Conservation (phyloP, 805 yeast species). For the Saccharomycodes ludwigii region DNA sequence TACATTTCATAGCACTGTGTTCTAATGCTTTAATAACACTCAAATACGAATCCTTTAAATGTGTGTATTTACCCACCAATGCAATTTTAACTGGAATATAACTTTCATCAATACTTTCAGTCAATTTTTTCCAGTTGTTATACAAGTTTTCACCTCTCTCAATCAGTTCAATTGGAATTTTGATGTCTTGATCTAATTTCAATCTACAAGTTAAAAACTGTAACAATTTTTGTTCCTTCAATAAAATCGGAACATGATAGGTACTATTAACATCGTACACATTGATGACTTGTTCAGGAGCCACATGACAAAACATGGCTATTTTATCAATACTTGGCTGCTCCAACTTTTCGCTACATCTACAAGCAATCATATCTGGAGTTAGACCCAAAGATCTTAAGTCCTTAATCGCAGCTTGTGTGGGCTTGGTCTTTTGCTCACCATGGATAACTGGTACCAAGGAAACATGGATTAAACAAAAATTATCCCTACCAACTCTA, state of each 20-base stretch:
- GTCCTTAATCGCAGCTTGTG: slow-evolving; percentile 98
- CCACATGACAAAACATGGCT: slow-evolving; percentile 98
- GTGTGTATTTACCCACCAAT: slow-evolving; percentile 92
- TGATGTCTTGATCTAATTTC: slow-evolving; percentile 34
- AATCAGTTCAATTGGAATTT: slow-evolving; percentile 36
- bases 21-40: slow-evolving; percentile 93
- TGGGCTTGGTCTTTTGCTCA: slow-evolving; percentile 98
- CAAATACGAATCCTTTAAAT: slow-evolving; percentile 87
- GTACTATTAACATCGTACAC: slow-evolving; percentile 96
- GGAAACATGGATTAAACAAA: slow-evolving; percentile 92
- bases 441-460: slow-evolving; percentile 97
- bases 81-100: slow-evolving; percentile 87
- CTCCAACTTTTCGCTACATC: slow-evolving; percentile 80
- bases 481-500: slow-evolving; percentile 87
- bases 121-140: slow-evolving; percentile 67
- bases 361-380: slow-evolving; percentile 96
- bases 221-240: slow-evolving; percentile 78
- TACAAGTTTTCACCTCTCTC: slow-evolving; percentile 60
- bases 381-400: slow-evolving; percentile 87
- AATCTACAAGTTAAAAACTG: slow-evolving; percentile 60
- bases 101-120: slow-evolving; percentile 70
- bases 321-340: slow-evolving; percentile 83
- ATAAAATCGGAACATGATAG: slow-evolving; percentile 89
- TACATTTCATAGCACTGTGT: slow-evolving; percentile 86
- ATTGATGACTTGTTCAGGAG: slow-evolving; percentile 93